Base-by-base conservation (phyloP, 495 filamentous ascomycete species). In the Chaetomium cochliodes region DNA sequence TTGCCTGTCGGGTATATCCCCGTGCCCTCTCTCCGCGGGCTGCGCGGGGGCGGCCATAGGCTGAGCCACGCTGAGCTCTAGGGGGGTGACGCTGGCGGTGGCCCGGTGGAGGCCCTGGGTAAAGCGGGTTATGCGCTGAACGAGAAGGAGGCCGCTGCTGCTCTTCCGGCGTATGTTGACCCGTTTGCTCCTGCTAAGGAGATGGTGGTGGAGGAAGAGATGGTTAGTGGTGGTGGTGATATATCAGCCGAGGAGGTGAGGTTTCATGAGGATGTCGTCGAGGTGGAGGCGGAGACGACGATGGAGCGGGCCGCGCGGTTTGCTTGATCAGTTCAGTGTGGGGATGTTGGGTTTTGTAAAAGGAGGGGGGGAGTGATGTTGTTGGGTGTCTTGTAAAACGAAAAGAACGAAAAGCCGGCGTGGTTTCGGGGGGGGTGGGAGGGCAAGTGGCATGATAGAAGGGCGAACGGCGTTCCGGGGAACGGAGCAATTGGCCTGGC, bases 191-290 rank as follows among this genome's bases (percentile, higher is more conserved):
- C 42, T 16, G 30, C 28, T 0, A 39, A n/a, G 13, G 28, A 25
- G 2, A 5, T 6, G n/a, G 46, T 20, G 46, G 46, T 23, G 46
- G 46, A 50, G 33, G 47, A 53, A 0, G 9, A 41, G 39, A 11
- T 5, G 39, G 4, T 41, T 11, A 11, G 39, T 33, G 33, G 33
- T 37, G 33, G 33, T 37, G 39, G 7, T 37, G 25, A 2, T 9
- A n/a, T 20, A 18, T 46, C 25, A 41, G 61, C 49, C 2, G 57
- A 30, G 25, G 68, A 65, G 53, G 7, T 42, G 5, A 64, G 67
- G 59, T 67, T 55, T 49, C 58, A 65, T 33, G 62, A 72, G 26
- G 67, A 44, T 22, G 33, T 65, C 1, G 13, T 72, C 2, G 64
- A 60, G 23, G 53, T 66, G 18, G 64, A 57, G 37, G 41, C 2